A percentile compares a stretch with the other conserved stretches of the same genome.
Conservation (phyloP, 2,329 filamentous ascomycete genomes). For the Fusarium camptoceras region DNA sequence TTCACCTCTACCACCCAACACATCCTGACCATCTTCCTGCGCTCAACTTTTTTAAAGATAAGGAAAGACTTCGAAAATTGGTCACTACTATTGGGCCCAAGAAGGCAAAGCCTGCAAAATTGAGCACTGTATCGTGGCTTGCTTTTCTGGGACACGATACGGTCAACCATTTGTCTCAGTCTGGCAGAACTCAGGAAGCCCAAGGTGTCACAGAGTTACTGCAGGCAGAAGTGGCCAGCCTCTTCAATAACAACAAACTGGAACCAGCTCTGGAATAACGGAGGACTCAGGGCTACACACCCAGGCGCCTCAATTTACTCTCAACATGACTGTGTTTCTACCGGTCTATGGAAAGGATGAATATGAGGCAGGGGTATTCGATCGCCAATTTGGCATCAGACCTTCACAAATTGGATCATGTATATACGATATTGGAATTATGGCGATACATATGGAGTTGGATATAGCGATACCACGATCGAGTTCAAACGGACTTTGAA, state of each 20-base stretch:
- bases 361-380: background rate
- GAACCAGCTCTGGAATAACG: constrained; percentile 36
- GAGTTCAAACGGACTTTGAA: constrained; percentile 5
- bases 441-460: constrained; percentile 11
- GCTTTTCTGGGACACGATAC: constrained; percentile 60
- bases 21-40: constrained; percentile 61
- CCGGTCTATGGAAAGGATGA: background rate
- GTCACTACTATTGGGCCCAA: constrained; percentile 43
- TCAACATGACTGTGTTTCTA: background rate
- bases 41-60: constrained; percentile 58
- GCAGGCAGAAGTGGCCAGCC: constrained; percentile 51
- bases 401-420: background rate
- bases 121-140: constrained; percentile 53
- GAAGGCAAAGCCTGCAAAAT: constrained; percentile 46
- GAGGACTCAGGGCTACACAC: background rate
- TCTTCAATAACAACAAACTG: constrained; percentile 42
- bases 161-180: constrained; percentile 57
- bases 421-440: constrained; percentile 29
- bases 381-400: background rate
- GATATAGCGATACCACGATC: constrained; percentile 31
- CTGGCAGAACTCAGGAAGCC: constrained; percentile 57
- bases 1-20: constrained; percentile 66
- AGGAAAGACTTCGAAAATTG: constrained; percentile 47
- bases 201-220: constrained; percentile 54
- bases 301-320: background rate